Conservation (phyloP, 768 basidiomycete species). For the Phallus indusiatus region DNA sequence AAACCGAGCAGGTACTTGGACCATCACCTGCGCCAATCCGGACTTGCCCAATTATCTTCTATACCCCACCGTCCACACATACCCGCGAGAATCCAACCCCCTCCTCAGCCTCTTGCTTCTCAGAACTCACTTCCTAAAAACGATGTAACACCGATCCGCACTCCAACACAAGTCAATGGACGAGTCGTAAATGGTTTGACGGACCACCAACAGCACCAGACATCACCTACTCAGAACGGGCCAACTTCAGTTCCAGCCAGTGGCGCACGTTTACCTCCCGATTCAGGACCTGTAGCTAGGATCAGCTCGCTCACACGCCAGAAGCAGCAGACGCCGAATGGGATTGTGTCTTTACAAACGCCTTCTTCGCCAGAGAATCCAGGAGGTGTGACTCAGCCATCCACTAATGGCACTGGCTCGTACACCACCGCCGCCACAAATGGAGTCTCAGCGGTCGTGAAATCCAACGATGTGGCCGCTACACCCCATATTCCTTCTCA, state of each 20-base stretch:
- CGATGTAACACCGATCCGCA: neutral
- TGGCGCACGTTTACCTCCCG: neutral
- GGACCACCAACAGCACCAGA: neutral
- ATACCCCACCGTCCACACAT: neutral
- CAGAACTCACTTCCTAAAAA: neutral
- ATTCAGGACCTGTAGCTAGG: neutral
- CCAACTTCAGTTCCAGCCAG: neutral
- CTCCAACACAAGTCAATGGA: neutral
- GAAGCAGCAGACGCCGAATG: neutral
- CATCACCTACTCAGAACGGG: neutral
- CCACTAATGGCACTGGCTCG: neutral
- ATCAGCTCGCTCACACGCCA: neutral
- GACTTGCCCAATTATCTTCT: neutral
- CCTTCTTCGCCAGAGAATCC: neutral
- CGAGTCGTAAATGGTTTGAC: neutral
- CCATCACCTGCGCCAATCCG: slow-evolving; percentile 5
- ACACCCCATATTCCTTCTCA: neutral
- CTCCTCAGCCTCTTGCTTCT: neutral
- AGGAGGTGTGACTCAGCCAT: neutral
- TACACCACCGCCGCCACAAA: neutral
- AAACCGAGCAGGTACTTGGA: slow-evolving; percentile 9
- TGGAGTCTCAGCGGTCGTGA: neutral
- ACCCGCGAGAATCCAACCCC: neutral
- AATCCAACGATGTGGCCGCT: neutral
- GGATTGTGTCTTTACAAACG: neutral